These are phyloP conservation scores for Citrullus colocynthis DNA, from an alignment of 306 rosid genomes.

Conservation along the genomic window DNA sequence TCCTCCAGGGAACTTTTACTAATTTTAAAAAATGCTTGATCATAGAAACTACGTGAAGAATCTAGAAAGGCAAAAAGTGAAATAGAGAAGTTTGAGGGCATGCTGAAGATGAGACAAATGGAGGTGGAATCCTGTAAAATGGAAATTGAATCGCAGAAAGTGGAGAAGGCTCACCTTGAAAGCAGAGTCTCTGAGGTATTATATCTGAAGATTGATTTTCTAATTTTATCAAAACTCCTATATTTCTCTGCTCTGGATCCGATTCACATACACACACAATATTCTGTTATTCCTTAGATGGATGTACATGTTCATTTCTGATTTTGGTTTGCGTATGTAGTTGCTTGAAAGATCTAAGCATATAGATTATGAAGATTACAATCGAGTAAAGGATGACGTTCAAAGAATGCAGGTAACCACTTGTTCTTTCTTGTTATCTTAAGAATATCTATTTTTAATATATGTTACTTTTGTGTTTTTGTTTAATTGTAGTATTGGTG, in stretches of 20 bases:
- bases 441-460: background rate
- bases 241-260: background rate
- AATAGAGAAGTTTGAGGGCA: conserved; percentile 40
- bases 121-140: conserved; percentile 50
- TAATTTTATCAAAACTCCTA: background rate
- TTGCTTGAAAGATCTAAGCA: conserved; percentile 51
- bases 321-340: conserved; percentile 22
- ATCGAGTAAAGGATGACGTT: conserved; percentile 50
- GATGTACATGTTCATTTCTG: background rate
- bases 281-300: background rate
- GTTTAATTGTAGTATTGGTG: background rate
- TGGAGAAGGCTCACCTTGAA: conserved; percentile 43
- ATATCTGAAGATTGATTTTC: conserved; percentile 1
- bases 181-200: conserved; percentile 68
- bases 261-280: background rate
- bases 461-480: background rate
- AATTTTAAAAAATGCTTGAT: background rate
- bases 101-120: conserved; percentile 40
- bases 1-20: background rate
- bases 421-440: background rate
- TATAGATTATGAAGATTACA: conserved; percentile 68
- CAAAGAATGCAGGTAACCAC: conserved; percentile 48
- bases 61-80: conserved; percentile 48
- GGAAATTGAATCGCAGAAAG: conserved; percentile 44
- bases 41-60: conserved; percentile 68